Conservation (phyloP, 495 filamentous ascomycete genomes). For the Letharia lupina region DNA sequence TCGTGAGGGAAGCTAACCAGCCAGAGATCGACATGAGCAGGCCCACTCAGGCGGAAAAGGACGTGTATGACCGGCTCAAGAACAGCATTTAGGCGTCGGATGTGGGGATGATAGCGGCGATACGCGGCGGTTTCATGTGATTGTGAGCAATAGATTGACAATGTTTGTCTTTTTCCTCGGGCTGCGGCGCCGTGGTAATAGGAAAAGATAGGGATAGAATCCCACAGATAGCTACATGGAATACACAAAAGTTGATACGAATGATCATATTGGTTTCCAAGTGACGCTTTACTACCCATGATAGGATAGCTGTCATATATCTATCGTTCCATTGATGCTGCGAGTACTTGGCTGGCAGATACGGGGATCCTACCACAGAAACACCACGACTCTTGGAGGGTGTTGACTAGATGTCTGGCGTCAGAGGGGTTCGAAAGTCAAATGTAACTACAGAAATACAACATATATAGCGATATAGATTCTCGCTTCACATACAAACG, state of each 20-base stretch:
- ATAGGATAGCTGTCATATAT: neutral
- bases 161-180: neutral
- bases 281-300: neutral
- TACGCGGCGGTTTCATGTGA: no score
- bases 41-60: slow-evolving; percentile 22
- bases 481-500: no score
- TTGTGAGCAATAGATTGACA: neutral
- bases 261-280: neutral
- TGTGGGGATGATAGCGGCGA: neutral
- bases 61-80: slow-evolving; percentile 8
- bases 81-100: neutral
- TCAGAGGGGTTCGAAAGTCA: no score
- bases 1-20: slow-evolving; percentile 32
- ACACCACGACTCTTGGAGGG: no score
- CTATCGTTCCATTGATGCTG: no score
- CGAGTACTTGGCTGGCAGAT: no score
- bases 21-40: slow-evolving; percentile 23
- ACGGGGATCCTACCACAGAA: no score
- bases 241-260: neutral
- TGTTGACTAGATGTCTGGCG: no score
- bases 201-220: neutral
- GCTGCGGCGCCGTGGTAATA: neutral
- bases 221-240: neutral
- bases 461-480: no score
- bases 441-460: no score